Conservation (phyloP, 208 protist genomes). For the Acanthamoeba lenticulata region DNA sequence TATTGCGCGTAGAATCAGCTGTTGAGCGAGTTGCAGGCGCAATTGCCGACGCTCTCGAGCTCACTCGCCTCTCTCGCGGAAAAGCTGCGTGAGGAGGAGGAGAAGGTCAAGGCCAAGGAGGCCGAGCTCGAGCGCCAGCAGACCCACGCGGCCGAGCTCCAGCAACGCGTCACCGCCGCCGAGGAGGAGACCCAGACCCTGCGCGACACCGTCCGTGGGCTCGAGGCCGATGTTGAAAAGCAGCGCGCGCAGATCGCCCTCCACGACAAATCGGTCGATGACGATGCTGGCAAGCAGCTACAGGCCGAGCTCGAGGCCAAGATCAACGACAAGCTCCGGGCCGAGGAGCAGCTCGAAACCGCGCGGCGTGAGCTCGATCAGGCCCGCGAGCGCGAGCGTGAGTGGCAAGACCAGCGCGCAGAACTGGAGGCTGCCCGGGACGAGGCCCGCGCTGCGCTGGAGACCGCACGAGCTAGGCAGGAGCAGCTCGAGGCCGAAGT, state of each 20-base stretch:
- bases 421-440: neutral
- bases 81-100: slow-evolving; percentile 2
- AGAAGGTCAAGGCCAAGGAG: neutral
- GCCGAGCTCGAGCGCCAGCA: neutral
- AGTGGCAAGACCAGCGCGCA: neutral
- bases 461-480: no score
- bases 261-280: neutral
- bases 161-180: neutral
- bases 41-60: neutral
- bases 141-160: neutral
- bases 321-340: neutral
- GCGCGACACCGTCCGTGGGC: neutral
- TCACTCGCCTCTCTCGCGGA: neutral
- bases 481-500: neutral
- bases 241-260: neutral
- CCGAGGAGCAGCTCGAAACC: neutral
- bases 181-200: neutral
- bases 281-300: neutral
- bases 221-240: neutral
- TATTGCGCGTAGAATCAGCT: neutral
- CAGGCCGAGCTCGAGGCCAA: neutral
- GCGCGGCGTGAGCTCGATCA: neutral
- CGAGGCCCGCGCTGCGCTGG: no score
- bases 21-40: neutral
- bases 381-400: neutral